Conservation (phyloP, 257 asterid genomes). For the Echites panduratus region DNA sequence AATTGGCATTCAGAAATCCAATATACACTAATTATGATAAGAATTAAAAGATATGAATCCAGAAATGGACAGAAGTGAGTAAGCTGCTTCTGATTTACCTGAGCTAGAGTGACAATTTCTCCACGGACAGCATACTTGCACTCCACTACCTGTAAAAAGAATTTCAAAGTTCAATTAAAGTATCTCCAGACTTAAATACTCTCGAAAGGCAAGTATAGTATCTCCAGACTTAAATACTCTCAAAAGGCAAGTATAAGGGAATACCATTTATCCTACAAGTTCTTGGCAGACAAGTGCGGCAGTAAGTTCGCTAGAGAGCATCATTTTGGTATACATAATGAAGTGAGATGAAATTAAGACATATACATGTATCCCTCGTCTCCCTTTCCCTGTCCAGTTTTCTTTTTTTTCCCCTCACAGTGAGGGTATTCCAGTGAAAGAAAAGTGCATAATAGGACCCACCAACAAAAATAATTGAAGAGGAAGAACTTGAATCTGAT, state of each 20-base stretch:
- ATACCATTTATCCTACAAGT: not conserved
- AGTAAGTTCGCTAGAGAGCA: not conserved
- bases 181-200: no score
- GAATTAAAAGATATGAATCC: not conserved
- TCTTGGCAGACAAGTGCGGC: not conserved
- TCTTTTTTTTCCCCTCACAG: no score
- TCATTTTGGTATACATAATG: no score
- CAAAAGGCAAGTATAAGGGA: not conserved
- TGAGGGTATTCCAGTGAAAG: no score
- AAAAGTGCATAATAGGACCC: not conserved
- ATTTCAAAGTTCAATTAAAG: not conserved
- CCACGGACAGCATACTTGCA: slow-evolving; percentile 99
- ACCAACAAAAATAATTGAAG: not conserved
- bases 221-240: no score
- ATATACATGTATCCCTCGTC: not conserved
- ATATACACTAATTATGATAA: not conserved
- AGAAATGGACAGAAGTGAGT: not conserved
- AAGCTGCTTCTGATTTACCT: slow-evolving; percentile 37
- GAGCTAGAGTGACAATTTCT: slow-evolving; percentile 87
- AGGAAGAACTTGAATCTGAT: not conserved
- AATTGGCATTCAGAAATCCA: not conserved
- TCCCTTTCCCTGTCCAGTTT: no score
- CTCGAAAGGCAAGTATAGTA: no score
- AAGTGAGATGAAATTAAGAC: not conserved
- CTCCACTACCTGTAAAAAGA: slow-evolving; percentile 55